Evolutionary conservation across 805 yeast species (phyloP).

Genomic region (Nakazawaea wyomingensis): DNA sequence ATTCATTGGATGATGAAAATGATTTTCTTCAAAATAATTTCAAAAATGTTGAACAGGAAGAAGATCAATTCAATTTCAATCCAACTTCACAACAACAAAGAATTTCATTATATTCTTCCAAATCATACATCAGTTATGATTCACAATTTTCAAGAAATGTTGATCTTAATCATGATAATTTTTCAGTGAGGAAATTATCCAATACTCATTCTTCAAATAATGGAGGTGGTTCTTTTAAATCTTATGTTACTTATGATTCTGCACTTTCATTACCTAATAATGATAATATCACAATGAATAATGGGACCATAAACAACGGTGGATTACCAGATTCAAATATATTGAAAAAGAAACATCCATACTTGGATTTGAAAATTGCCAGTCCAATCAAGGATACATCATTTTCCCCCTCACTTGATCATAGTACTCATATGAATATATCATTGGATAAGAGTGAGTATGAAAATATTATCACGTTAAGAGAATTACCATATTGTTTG

Average conservation of each 20-base stretch:
- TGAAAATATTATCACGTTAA: constrained; percentile 18
- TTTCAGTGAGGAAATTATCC: constrained; percentile 28
- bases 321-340: constrained; percentile 1
- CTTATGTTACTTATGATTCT: constrained; percentile 59
- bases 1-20: no score
- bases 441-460: constrained; percentile 6
- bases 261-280: constrained; percentile 34
- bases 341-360: constrained; percentile 45
- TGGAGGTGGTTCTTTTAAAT: constrained; percentile 36
- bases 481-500: constrained; percentile 22
- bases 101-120: constrained; percentile 6
- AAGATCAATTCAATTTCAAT: constrained; percentile 10
- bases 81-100: constrained; percentile 1
- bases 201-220: constrained; percentile 15
- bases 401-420: background rate
- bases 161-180: constrained; percentile 11
- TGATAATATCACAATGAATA: no score
- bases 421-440: background rate
- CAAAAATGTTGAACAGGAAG: no score
- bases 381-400: constrained; percentile 1
- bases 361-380: constrained; percentile 39
- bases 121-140: constrained; percentile 11
- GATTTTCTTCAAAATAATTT: no score
- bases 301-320: no score
- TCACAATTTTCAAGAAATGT: constrained; percentile 7